A percentile compares a stretch with the other conserved stretches of the same genome.
phyloP scores from a whole-genome alignment of 345 rosid genomes.

The Clausena lansium region DNA sequence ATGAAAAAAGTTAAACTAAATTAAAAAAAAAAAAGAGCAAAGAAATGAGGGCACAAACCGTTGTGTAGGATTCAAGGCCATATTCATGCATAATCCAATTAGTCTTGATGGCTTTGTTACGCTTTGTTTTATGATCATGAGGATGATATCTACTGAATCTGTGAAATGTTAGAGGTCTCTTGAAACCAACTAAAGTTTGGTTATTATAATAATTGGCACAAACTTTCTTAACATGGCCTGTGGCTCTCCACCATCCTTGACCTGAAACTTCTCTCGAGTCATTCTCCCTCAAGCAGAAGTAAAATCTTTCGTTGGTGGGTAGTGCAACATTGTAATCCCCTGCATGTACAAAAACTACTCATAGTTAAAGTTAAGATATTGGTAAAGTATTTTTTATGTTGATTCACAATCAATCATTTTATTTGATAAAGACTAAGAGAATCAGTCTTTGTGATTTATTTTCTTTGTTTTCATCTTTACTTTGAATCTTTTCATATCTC shows the following conservation, averaged over 20 bases:
- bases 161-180: slow-evolving; percentile 16
- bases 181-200: slow-evolving; percentile 10
- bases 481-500: no score
- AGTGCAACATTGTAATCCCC: slow-evolving; percentile 5
- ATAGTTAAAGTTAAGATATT: no score
- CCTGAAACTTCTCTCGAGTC: slow-evolving; percentile 2
- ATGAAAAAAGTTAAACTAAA: no score
- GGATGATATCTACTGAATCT: slow-evolving; percentile 3
- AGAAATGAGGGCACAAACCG: slow-evolving; percentile 6
- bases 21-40: no score
- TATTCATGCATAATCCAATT: slow-evolving; percentile 29
- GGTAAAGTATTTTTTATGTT: no score
- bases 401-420: no score
- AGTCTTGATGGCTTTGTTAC: slow-evolving; percentile 27
- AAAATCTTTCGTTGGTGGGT: slow-evolving; percentile 20
- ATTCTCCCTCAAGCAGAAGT: slow-evolving; percentile 9
- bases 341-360: no score
- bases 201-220: neutral
- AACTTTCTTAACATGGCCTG: slow-evolving; percentile 29
- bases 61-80: neutral
- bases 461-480: no score
- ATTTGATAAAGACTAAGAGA: no score
- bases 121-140: neutral
- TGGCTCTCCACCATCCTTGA: slow-evolving; percentile 15
- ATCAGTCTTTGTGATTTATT: no score